Percentiles rank a stretch among this genome's conserved stretches.
Conservation (phyloP, 1,284 basidiomycete species). For the Papiliotrema fonsecae region DNA sequence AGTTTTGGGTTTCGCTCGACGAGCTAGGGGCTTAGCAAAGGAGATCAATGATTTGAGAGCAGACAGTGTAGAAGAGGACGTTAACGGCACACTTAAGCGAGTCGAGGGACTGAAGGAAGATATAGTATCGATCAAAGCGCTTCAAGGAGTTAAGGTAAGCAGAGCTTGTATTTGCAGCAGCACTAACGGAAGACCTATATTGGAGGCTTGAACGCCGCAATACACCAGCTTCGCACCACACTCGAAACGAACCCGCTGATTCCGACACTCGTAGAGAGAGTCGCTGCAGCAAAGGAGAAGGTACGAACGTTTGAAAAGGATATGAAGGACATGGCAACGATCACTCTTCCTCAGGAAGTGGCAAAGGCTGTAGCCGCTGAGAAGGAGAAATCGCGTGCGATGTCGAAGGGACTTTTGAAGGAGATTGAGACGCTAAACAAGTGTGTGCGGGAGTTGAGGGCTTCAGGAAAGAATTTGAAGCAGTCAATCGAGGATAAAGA, state of each 20-base stretch:
- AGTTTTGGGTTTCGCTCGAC: conserved; percentile 25
- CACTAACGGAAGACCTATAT: conserved; percentile 23
- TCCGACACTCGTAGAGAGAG: conserved; percentile 10
- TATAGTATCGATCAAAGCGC: conserved; percentile 20
- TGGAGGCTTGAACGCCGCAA: conserved; percentile 21
- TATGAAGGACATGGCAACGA: conserved; percentile 1
- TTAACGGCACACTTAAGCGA: conserved; percentile 17
- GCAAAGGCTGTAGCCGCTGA: not conserved
- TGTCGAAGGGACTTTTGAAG: too few relatives aligned
- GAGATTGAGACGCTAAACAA: not conserved
- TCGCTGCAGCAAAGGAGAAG: not conserved
- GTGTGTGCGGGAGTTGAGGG: too few relatives aligned
- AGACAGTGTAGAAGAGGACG: conserved; percentile 20
- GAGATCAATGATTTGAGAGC: conserved; percentile 19
- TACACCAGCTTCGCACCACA: conserved; percentile 18
- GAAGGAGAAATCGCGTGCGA: too few relatives aligned
- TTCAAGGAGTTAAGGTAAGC: conserved; percentile 29
- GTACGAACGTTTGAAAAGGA: not conserved
- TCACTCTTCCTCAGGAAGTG: conserved; percentile 2
- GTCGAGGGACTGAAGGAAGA: conserved; percentile 17
- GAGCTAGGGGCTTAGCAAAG: conserved; percentile 21
- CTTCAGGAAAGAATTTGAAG: conserved; percentile 6
- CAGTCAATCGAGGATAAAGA: not conserved
- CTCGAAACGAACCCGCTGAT: conserved; percentile 25
- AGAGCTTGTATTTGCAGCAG: not conserved